These are phyloP conservation scores for Wickerhamomyces sp. DNA, from an alignment of 1,139 yeast species.

Conservation along the genomic window DNA sequence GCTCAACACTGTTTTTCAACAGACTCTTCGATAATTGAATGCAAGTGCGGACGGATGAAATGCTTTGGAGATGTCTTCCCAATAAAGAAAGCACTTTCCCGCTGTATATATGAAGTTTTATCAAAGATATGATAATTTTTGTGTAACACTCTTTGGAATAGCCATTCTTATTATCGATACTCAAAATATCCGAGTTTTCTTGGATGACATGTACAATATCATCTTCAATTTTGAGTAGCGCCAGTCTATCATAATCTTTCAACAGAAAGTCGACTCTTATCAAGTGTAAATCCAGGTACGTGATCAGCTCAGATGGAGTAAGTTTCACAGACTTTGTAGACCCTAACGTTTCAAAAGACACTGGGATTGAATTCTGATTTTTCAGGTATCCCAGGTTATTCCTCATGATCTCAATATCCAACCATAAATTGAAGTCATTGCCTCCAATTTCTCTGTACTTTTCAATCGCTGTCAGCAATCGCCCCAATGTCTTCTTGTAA, in stretches of 20 bases:
- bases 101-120: slow-evolving; percentile 20
- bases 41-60: slow-evolving; percentile 27
- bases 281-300: slow-evolving; percentile 6
- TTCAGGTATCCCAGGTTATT: slow-evolving; percentile 8
- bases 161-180: slow-evolving; percentile 10
- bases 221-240: slow-evolving; percentile 6
- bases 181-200: slow-evolving; percentile 3
- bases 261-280: slow-evolving; percentile 14
- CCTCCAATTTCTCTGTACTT: slow-evolving; percentile 5
- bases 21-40: slow-evolving; percentile 29
- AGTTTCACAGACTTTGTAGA: slow-evolving; percentile 1
- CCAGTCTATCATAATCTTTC: slow-evolving; percentile 9
- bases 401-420: slow-evolving; percentile 9
- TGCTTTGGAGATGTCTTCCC: slow-evolving; percentile 23
- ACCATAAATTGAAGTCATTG: slow-evolving; percentile 12
- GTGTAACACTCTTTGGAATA: slow-evolving; percentile 9
- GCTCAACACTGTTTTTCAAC: slow-evolving; percentile 27
- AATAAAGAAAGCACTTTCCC: slow-evolving; percentile 16
- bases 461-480: slow-evolving; percentile 20
- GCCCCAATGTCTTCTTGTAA: slow-evolving; percentile 27
- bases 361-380: not conserved
- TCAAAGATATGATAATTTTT: slow-evolving; percentile 11
- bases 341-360: slow-evolving; percentile 10
- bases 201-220: slow-evolving; percentile 3
- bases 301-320: slow-evolving; percentile 4